Conservation (phyloP, 495 filamentous ascomycete genomes). For the Penicillium cinerascens region DNA sequence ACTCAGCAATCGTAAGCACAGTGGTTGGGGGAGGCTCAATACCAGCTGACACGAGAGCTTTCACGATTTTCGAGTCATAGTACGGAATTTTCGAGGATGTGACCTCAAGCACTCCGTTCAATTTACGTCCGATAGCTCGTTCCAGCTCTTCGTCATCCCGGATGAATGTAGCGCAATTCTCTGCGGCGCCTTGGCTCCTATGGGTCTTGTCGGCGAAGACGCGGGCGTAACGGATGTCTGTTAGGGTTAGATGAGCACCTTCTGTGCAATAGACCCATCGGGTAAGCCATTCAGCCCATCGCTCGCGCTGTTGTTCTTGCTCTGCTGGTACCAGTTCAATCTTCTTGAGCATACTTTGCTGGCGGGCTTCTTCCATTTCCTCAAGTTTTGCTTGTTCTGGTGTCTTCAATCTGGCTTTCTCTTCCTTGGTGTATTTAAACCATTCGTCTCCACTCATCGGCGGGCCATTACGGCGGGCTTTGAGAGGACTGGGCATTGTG, state of each 20-base stretch:
- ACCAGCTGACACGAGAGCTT: background rate
- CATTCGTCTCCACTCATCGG: background rate
- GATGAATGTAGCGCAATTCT: background rate
- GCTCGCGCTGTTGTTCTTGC: background rate
- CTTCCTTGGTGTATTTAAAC: background rate
- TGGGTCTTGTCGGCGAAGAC: background rate
- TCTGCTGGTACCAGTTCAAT: background rate
- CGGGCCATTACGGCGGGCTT: background rate
- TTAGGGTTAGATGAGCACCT: background rate
- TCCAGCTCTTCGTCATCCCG: background rate
- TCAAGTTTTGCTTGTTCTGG: background rate
- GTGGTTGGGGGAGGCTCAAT: background rate
- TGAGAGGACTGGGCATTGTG: background rate
- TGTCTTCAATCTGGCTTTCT: background rate
- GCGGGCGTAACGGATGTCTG: background rate
- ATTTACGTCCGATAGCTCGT: background rate
- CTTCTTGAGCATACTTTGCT: background rate
- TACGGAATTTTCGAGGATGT: background rate
- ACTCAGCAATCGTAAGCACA: background rate
- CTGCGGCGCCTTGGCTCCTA: background rate
- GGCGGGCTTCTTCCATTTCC: background rate
- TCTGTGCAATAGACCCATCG: background rate
- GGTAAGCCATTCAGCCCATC: background rate
- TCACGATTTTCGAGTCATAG: background rate
- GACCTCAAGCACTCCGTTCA: background rate